phyloP scores from a whole-genome alignment of 768 basidiomycete genomes.

The Arthromyces matolae region DNA sequence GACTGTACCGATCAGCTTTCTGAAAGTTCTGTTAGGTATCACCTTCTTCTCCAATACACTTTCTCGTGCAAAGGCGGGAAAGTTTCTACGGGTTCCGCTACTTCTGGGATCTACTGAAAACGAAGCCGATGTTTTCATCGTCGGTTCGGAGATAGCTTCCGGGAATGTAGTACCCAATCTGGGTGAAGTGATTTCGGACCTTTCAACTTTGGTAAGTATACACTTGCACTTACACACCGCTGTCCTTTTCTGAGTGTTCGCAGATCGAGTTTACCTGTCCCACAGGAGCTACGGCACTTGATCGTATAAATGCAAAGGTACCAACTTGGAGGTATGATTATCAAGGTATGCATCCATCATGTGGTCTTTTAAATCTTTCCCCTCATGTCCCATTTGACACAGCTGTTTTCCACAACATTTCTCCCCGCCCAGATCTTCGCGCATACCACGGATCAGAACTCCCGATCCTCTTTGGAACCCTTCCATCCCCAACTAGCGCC shows the following conservation, averaged over 20 bases:
- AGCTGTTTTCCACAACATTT: constrained; percentile 35
- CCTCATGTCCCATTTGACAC: neutral
- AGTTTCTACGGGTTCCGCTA: constrained; percentile 12
- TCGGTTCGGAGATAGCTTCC: neutral
- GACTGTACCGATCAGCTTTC: neutral
- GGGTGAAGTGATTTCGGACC: neutral
- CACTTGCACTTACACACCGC: neutral
- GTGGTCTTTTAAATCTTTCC: constrained; percentile 25
- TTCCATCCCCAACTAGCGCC: constrained; percentile 17
- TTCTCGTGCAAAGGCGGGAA: constrained; percentile 10
- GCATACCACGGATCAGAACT: constrained; percentile 36
- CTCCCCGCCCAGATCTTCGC: constrained; percentile 28
- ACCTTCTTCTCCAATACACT: constrained; percentile 29
- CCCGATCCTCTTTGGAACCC: constrained; percentile 34
- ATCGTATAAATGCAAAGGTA: constrained; percentile 6
- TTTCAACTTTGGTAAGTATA: neutral
- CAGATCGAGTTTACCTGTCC: constrained; percentile 15
- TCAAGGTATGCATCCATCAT: constrained; percentile 15
- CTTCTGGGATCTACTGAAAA: constrained; percentile 25
- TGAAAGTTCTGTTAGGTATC: constrained; percentile 16
- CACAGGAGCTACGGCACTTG: neutral
- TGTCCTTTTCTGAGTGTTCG: neutral
- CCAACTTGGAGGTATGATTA: constrained; percentile 16
- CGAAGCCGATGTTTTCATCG: constrained; percentile 15
- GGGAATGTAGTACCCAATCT: constrained; percentile 8